Conservation (phyloP, 305 asterid genomes). For the Petunia hybrid region DNA sequence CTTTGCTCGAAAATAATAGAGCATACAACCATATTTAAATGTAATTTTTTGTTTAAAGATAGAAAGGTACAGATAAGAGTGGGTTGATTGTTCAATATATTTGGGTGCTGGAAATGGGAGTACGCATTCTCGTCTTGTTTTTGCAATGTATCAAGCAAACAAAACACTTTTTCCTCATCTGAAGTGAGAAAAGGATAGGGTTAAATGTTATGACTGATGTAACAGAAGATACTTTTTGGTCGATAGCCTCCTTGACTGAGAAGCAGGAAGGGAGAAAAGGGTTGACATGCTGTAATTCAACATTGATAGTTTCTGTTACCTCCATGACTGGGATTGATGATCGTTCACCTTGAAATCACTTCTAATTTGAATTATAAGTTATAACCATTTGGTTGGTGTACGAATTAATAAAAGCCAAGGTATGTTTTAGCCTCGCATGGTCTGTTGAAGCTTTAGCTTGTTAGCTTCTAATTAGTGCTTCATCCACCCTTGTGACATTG, state of each 20-base stretch:
- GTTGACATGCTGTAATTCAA: not conserved
- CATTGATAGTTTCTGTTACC: slow-evolving; percentile 14
- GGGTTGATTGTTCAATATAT: not conserved
- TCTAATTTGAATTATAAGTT: slow-evolving; percentile 10
- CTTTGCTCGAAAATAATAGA: not conserved
- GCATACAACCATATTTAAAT: not conserved
- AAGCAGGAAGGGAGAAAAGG: not conserved
- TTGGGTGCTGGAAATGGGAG: not conserved
- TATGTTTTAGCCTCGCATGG: slow-evolving; percentile 14
- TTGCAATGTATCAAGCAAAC: not conserved
- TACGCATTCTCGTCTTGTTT: not conserved
- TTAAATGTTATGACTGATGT: not conserved
- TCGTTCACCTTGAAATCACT: not conserved
- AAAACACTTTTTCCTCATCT: not conserved
- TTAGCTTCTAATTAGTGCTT: not conserved
- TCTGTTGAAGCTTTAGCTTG: not conserved
- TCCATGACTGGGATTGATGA: not conserved
- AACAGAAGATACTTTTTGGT: not conserved
- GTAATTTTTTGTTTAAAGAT: not conserved
- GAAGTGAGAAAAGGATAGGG: not conserved
- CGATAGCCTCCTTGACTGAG: not conserved
- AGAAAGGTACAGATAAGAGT: not conserved
- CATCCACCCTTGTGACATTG: not conserved
- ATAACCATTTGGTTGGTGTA: not conserved
- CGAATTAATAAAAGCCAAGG: too few species aligned